Evolutionary conservation across 495 filamentous ascomycete species (phyloP).

Genomic region (Penicillium crystallinum): DNA sequence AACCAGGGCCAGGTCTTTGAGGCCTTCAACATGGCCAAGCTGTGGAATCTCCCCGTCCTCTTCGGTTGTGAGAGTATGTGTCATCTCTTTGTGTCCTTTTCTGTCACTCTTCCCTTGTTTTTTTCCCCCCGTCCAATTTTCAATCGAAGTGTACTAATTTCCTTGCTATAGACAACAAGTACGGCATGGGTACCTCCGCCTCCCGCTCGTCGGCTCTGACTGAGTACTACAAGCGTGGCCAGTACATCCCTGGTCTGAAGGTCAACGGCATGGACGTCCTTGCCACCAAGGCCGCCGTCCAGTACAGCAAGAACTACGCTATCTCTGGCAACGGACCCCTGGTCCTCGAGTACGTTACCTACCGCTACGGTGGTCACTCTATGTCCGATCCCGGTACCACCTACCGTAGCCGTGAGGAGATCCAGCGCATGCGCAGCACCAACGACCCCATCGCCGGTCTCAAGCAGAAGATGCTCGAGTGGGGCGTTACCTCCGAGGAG

Average conservation of each 20-base stretch:
- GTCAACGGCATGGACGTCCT: slow-evolving; percentile 99
- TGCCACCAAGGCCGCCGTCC: slow-evolving; percentile 90
- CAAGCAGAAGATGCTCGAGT: slow-evolving; percentile 96
- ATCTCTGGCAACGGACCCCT: slow-evolving; percentile 78
- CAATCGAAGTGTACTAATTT: slow-evolving; percentile 9
- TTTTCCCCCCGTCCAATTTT: no score
- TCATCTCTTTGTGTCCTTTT: no score
- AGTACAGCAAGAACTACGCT: slow-evolving; percentile 86
- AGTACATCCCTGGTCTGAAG: slow-evolving; percentile 99
- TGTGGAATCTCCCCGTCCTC: slow-evolving; percentile 91
- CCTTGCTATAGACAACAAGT: slow-evolving; percentile 82
- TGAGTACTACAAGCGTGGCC: slow-evolving; percentile 99
- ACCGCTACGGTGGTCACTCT: slow-evolving; percentile 97
- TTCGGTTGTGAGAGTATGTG: slow-evolving; percentile 96
- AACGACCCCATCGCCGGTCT: slow-evolving; percentile 97
- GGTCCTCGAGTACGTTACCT: slow-evolving; percentile 98
- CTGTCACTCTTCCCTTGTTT: neutral
- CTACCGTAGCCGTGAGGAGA: slow-evolving; percentile 98
- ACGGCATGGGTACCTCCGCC: slow-evolving; percentile 98
- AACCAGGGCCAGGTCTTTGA: slow-evolving; percentile 99
- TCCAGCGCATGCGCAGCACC: slow-evolving; percentile 97
- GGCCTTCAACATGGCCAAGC: slow-evolving; percentile 99
- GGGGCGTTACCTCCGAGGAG: slow-evolving; percentile 88
- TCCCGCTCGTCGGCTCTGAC: slow-evolving; percentile 89
- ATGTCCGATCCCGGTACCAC: slow-evolving; percentile 99